Percentiles rank a stretch among this genome's conserved stretches.
Evolutionary conservation across 2,329 filamentous ascomycete genomes (phyloP).

Genomic region (Trichoderma asperellum): DNA sequence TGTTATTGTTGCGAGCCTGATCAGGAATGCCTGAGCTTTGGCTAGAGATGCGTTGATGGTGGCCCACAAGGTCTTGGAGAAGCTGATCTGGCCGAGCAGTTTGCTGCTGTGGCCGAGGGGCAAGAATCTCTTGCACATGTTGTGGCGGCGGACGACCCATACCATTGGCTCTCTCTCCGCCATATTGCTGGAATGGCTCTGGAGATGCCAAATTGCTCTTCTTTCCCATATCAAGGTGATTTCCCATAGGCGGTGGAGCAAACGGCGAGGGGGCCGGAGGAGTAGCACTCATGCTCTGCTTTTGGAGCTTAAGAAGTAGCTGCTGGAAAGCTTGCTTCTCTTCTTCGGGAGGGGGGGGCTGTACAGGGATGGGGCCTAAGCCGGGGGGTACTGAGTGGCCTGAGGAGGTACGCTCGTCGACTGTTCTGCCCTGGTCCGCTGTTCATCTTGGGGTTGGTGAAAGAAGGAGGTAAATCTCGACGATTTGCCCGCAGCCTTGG

Average conservation of each 20-base stretch:
- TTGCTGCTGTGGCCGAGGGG: conserved; percentile 55
- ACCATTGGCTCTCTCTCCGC: conserved; percentile 51
- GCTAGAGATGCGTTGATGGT: conserved; percentile 60
- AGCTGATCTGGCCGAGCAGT: conserved; percentile 62
- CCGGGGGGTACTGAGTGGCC: conserved; percentile 30
- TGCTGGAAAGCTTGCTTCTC: conserved; percentile 87
- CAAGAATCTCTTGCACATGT: conserved; percentile 57
- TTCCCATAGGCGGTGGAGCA: conserved; percentile 45
- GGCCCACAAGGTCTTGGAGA: conserved; percentile 62
- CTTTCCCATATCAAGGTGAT: conserved; percentile 37
- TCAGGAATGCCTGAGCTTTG: conserved; percentile 54
- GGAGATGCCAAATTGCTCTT: conserved; percentile 52
- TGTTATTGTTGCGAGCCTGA: conserved; percentile 59
- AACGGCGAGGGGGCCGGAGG: conserved; percentile 51
- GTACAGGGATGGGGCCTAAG: conserved; percentile 4
- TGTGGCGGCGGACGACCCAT: conserved; percentile 47
- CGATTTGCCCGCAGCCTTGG: conserved; percentile 65
- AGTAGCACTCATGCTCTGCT: conserved; percentile 53
- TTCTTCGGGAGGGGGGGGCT: conserved; percentile 51
- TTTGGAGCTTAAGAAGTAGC: conserved; percentile 79
- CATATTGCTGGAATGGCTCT: conserved; percentile 53
- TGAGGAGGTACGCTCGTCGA: conserved; percentile 38
- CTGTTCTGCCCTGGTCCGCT: conserved; percentile 54
- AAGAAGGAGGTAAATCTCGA: conserved; percentile 89
- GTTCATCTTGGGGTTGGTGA: conserved; percentile 54